A percentile compares a stretch with the other conserved stretches of the same genome.
phyloP scores from a whole-genome alignment of 2,329 filamentous ascomycete genomes.

The Clarireedia sp. region DNA sequence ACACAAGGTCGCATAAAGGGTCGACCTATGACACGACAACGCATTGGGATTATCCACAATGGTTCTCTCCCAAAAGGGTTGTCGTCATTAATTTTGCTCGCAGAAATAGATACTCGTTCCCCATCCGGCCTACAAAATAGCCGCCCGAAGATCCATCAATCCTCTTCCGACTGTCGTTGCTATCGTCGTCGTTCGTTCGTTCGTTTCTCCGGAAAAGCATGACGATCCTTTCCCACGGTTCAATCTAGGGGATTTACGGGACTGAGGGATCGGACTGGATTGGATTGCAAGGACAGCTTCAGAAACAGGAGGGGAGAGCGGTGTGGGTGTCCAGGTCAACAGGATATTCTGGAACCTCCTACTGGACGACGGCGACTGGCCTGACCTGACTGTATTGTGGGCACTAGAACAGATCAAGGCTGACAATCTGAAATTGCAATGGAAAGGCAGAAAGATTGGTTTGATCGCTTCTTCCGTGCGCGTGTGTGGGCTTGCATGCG shows the following conservation, averaged over 20 bases:
- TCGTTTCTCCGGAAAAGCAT: neutral
- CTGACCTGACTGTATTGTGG: neutral
- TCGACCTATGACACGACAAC: neutral
- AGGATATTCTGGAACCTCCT: neutral
- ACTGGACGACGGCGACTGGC: neutral
- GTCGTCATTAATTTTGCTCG: neutral
- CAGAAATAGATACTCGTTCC: neutral
- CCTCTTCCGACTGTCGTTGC: neutral
- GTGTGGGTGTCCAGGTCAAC: constrained; percentile 11
- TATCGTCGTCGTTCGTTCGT: neutral
- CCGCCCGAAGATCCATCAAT: neutral
- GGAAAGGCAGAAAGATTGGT: too few species aligned
- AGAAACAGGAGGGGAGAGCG: constrained; percentile 1
- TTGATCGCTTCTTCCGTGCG: too few species aligned
- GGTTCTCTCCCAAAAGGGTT: neutral
- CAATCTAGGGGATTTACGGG: neutral
- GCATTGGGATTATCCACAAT: neutral
- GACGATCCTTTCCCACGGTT: neutral
- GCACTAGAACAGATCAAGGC: neutral
- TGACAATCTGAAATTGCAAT: neutral
- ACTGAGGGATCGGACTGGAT: neutral
- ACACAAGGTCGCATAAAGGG: neutral
- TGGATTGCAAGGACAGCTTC: neutral
- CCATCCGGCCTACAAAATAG: neutral
- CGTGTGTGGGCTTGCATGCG: too few species aligned